phyloP scores from a whole-genome alignment of 306 rosid species.

The Casuarina cunninghamiana region DNA sequence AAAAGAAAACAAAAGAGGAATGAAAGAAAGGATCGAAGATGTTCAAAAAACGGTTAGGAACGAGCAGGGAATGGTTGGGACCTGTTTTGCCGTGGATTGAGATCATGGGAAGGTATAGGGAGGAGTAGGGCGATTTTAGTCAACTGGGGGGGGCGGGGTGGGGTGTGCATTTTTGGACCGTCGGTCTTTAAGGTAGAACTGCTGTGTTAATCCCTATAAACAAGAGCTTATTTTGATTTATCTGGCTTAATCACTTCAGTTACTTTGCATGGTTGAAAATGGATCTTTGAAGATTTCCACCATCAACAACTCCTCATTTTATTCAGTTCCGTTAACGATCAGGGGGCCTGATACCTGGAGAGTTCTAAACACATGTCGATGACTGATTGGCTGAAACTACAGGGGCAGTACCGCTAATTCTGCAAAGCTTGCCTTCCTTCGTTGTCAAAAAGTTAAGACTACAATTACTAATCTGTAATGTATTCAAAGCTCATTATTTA shows the following conservation, averaged over 20 bases:
- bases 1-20: background rate
- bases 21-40: background rate
- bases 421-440: background rate
- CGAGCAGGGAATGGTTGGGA: background rate
- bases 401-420: background rate
- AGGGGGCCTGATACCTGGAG: background rate
- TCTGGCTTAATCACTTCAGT: background rate
- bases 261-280: background rate
- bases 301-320: background rate
- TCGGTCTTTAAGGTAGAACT: background rate
- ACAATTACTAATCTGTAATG: background rate
- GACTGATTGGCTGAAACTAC: background rate
- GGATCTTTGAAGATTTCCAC: background rate
- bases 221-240: background rate
- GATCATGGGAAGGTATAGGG: background rate
- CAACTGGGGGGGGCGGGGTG: background rate
- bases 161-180: background rate
- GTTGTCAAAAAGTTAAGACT: background rate
- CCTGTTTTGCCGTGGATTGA: background rate
- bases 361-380: background rate
- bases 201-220: background rate
- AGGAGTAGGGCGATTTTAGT: background rate
- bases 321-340: background rate
- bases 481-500: background rate
- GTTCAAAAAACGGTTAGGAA: conserved; percentile 28